Conservation (phyloP, 2,329 filamentous ascomycete species). For the Xylaria sp. region DNA sequence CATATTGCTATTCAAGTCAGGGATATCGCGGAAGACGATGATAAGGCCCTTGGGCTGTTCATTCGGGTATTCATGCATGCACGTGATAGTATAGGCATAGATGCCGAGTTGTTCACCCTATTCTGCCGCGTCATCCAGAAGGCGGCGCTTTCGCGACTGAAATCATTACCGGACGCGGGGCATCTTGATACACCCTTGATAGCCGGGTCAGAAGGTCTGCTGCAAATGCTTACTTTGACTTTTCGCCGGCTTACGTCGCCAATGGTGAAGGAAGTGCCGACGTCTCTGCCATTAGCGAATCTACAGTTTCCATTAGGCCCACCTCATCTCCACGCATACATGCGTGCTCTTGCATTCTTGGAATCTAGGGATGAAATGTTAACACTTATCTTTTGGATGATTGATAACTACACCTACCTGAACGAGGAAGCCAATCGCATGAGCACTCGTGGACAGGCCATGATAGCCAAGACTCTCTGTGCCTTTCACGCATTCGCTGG, state of each 20-base stretch:
- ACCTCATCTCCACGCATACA: conserved; percentile 66
- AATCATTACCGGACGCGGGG: conserved; percentile 7
- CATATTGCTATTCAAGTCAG: conserved; percentile 48
- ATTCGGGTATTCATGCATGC: conserved; percentile 49
- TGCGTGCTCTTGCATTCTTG: conserved; percentile 71
- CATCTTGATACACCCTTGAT: conserved; percentile 29
- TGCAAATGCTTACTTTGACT: conserved; percentile 25
- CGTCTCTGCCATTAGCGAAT: conserved; percentile 11
- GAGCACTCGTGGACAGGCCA: conserved; percentile 44
- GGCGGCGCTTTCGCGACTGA: conserved; percentile 41
- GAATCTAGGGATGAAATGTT: conserved; percentile 69
- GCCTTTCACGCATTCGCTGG: conserved; percentile 62
- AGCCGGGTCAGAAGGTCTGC: conserved; percentile 24
- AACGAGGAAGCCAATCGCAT: conserved; percentile 51
- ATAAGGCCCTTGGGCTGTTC: conserved; percentile 49
- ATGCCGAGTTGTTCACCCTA: conserved; percentile 52
- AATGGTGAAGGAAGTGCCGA: conserved; percentile 23
- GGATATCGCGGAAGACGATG: conserved; percentile 42
- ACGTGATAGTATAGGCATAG: conserved; percentile 48
- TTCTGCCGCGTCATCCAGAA: conserved; percentile 53
- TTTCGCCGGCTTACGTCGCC: conserved; percentile 47
- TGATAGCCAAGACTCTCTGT: conserved; percentile 54
- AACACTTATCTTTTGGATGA: conserved; percentile 68
- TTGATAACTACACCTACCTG: conserved; percentile 55
- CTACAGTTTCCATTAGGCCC: conserved; percentile 59